Percentiles rank a stretch among this genome's conserved stretches.
phyloP scores from a whole-genome alignment of 345 rosid genomes.

The Eucalyptus pauciflora region DNA sequence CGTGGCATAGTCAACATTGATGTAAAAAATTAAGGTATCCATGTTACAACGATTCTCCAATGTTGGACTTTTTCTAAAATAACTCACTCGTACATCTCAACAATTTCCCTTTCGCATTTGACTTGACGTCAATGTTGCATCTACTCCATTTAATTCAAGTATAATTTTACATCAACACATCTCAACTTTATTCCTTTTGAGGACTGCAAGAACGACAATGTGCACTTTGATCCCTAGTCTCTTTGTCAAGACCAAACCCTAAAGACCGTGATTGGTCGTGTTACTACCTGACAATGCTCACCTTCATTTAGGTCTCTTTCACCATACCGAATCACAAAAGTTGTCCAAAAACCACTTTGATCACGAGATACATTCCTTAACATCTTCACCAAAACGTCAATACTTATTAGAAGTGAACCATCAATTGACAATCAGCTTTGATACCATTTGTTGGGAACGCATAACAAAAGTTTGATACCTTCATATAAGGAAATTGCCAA shows the following conservation, averaged over 20 bases:
- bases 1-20: accelerated
- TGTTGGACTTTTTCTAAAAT: accelerated
- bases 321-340: too few species aligned
- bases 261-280: accelerated
- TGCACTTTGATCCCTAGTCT: neutral
- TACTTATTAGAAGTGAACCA: neutral
- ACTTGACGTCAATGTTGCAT: neutral
- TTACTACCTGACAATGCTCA: neutral
- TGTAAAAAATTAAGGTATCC: too few species aligned
- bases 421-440: accelerated
- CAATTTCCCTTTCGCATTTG: too few species aligned
- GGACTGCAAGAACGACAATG: accelerated
- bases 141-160: neutral
- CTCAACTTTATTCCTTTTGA: neutral
- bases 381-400: neutral
- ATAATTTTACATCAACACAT: neutral
- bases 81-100: accelerated
- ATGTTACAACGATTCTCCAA: accelerated
- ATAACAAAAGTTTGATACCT: accelerated
- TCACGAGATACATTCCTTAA: neutral
- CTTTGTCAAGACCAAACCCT: too few species aligned
- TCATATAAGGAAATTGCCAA: neutral
- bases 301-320: neutral
- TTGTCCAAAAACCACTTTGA: neutral
- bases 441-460: neutral